These are phyloP conservation scores for Arthroderma sp. DNA, from an alignment of 2,329 filamentous ascomycete genomes.

Conservation along the genomic window DNA sequence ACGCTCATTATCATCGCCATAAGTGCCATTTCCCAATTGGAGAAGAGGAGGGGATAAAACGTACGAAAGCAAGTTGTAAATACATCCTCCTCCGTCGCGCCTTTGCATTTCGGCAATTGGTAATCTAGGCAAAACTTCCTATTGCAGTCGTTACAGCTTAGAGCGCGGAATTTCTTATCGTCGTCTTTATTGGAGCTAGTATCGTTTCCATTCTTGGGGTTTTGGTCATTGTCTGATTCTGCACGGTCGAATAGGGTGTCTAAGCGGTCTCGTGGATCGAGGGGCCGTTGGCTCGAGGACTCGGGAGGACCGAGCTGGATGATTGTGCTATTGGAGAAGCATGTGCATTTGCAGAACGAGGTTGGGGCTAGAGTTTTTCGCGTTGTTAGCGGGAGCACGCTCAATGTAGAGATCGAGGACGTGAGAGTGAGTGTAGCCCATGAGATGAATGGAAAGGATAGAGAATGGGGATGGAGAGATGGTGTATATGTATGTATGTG, in stretches of 20 bases:
- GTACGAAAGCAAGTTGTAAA: constrained; percentile 53
- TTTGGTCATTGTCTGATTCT: neutral
- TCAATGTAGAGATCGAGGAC: neutral
- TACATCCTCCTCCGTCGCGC: constrained; percentile 49
- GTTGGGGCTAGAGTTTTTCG: constrained; percentile 27
- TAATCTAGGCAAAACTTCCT: constrained; percentile 53
- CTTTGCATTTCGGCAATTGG: constrained; percentile 48
- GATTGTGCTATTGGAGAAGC: constrained; percentile 54
- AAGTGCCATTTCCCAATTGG: too few relatives aligned
- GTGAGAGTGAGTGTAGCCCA: too few relatives aligned
- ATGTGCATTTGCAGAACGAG: constrained; percentile 61
- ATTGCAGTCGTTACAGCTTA: constrained; percentile 54
- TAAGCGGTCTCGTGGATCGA: neutral
- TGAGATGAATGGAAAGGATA: neutral
- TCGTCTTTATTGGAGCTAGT: constrained; percentile 11
- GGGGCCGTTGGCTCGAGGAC: neutral
- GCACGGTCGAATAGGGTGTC: neutral
- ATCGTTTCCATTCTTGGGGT: constrained; percentile 5
- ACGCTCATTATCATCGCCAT: too few relatives aligned
- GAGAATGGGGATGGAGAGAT: neutral
- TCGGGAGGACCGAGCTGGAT: constrained; percentile 46
- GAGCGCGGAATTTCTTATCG: constrained; percentile 23
- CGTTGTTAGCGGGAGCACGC: constrained; percentile 1
- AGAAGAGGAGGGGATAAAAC: constrained; percentile 9
- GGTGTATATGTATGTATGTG: too few relatives aligned